Conservation (phyloP, 1,284 basidiomycete species). For the Sporisorium scitamineum region DNA sequence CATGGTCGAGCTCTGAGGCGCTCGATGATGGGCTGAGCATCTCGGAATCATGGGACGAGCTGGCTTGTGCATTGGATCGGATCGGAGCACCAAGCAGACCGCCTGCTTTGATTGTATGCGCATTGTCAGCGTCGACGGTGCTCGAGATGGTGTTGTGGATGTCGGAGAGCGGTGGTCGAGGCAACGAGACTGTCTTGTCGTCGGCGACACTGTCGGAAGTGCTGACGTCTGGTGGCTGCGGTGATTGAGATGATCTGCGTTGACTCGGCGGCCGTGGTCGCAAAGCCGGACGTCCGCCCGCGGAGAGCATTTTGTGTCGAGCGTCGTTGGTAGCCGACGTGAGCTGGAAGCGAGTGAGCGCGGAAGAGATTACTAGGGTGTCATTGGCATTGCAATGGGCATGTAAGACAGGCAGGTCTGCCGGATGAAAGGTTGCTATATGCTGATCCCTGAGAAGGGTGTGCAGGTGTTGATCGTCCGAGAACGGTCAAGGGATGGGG, state of each 20-base stretch:
- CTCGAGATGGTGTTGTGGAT: conserved; percentile 10
- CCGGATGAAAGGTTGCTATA: background rate
- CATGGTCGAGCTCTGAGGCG: conserved; percentile 35
- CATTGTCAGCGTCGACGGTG: background rate
- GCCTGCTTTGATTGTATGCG: background rate
- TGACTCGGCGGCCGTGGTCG: conserved; percentile 19
- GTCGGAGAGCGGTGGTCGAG: conserved; percentile 19
- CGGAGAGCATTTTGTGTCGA: conserved; percentile 9
- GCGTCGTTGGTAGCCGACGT: background rate
- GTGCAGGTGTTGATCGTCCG: no score
- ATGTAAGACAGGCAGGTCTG: background rate
- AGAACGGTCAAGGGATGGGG: background rate
- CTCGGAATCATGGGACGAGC: background rate
- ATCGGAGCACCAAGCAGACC: background rate
- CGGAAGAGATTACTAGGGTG: background rate
- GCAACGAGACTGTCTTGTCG: background rate
- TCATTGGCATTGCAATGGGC: background rate
- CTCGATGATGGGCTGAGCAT: conserved; percentile 16
- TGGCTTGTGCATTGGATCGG: background rate
- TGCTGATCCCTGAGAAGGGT: background rate
- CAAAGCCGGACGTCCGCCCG: background rate
- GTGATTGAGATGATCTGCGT: conserved; percentile 1
- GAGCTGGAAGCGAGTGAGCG: background rate
- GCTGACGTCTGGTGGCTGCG: conserved; percentile 4
- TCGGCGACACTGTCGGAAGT: background rate